A percentile compares a stretch with the other conserved stretches of the same genome.
These are phyloP conservation scores for Plasmodium coatneyi DNA, from an alignment of 169 alveolate genomes.

Conservation along the genomic window DNA sequence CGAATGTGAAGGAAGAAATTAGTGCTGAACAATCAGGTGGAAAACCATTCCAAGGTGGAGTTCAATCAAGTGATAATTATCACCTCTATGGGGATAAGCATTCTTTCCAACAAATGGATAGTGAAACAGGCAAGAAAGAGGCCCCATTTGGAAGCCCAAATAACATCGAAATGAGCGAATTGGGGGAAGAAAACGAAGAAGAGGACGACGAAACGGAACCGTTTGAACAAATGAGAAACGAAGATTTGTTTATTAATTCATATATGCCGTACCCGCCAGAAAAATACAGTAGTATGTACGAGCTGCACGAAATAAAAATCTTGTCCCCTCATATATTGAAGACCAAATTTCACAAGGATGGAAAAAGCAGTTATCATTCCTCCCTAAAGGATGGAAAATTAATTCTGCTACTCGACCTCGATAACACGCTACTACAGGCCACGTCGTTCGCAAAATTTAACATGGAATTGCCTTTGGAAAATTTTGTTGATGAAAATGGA, in stretches of 20 bases:
- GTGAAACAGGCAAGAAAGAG: not conserved
- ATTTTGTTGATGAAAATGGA: slow-evolving; percentile 89
- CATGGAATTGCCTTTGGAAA: slow-evolving; percentile 87
- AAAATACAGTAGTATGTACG: slow-evolving; percentile 69
- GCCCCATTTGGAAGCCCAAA: not conserved
- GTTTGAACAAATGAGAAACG: slow-evolving; percentile 7
- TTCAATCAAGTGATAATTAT: not conserved
- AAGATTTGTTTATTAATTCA: slow-evolving; percentile 45
- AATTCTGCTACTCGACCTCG: slow-evolving; percentile 90
- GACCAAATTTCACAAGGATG: slow-evolving; percentile 36
- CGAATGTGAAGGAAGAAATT: not conserved
- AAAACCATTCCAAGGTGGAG: not conserved
- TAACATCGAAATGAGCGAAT: not conserved
- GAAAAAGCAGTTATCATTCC: slow-evolving; percentile 25
- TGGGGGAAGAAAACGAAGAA: not conserved
- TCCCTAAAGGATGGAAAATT: slow-evolving; percentile 84
- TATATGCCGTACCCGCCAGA: slow-evolving; percentile 76
- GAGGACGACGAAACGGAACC: not conserved
- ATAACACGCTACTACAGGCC: slow-evolving; percentile 92
- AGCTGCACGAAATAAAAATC: slow-evolving; percentile 72
- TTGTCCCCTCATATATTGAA: slow-evolving; percentile 72
- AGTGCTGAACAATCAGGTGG: not conserved
- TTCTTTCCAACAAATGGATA: not conserved
- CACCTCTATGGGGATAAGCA: not conserved
- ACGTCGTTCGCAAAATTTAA: slow-evolving; percentile 88